Conservation (phyloP, 108 stramenopile genomes). For the Cyclotella sp. region DNA sequence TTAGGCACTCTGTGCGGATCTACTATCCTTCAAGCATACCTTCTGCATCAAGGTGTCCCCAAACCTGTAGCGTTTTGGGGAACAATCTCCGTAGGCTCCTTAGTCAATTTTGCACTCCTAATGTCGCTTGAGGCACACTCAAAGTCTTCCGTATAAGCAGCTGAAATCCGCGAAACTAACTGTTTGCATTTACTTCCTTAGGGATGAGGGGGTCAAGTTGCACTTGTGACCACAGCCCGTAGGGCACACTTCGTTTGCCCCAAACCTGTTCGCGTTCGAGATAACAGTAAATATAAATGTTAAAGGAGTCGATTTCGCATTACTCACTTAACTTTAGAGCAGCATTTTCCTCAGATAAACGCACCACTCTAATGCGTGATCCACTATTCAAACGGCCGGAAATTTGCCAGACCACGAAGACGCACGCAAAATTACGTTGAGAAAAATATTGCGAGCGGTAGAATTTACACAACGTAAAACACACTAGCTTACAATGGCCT, state of each 20-base stretch:
- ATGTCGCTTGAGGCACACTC: slow-evolving; percentile 21
- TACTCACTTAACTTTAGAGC: not conserved
- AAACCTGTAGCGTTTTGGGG: slow-evolving; percentile 53
- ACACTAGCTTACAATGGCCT: slow-evolving; percentile 5
- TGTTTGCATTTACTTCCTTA: not conserved
- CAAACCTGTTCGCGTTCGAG: slow-evolving; percentile 42
- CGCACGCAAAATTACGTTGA: not conserved
- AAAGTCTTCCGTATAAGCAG: not conserved
- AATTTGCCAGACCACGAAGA: not conserved
- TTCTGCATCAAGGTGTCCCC: slow-evolving; percentile 28
- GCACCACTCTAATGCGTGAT: slow-evolving; percentile 81
- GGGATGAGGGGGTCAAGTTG: slow-evolving; percentile 30
- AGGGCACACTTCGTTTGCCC: slow-evolving; percentile 72
- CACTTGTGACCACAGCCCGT: slow-evolving; percentile 90
- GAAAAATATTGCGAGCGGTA: not conserved
- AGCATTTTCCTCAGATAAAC: slow-evolving; percentile 25
- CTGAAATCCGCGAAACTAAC: not conserved
- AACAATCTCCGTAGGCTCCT: slow-evolving; percentile 38
- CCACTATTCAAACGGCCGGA: slow-evolving; percentile 42
- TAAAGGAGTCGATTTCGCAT: not conserved
- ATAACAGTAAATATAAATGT: not conserved
- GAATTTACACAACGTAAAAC: not conserved
- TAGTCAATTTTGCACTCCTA: slow-evolving; percentile 44
- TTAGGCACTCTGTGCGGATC: slow-evolving; percentile 48
- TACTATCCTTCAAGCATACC: slow-evolving; percentile 48